Base-by-base conservation (phyloP, 2,329 filamentous ascomycete genomes). In the Colletotrichum melonis region DNA sequence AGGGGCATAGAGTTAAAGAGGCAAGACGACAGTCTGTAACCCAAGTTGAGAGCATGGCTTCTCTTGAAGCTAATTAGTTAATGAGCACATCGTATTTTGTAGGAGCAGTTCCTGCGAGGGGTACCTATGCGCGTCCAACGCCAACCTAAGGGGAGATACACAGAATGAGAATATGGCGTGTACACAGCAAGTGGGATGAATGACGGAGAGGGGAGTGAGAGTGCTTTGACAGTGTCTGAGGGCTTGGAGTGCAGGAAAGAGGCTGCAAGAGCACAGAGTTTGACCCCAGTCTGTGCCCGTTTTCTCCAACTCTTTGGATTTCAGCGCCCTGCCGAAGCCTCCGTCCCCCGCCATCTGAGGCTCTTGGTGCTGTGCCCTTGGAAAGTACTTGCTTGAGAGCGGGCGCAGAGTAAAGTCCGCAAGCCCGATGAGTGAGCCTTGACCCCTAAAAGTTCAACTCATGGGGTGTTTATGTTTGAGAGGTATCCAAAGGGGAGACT, bases 201-300 rank as follows among this genome's bases (percentile, higher is more conserved):
- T 14, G 32, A 55, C 26, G 24, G 19, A n/a, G 8, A n/a, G 42
- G 19, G 42, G 19, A 22, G 42, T 22, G 42, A n/a, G 19, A 49
- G 55, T 63, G 67, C 69, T 72, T 67, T 35, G 69, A 67, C 63
- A 11, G 28, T 30, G 49, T 63, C 58, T 55, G 66, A 63, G 46
- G 49, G 35, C 49, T 35, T 32, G 49, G 35, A 42, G 42, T 63
- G 69, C 69, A 62, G 56, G 30, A 42, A 38, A 55, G 46, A 38
- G 16, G 63, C 67, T 65, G 70, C 60, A 60, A 56, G 70, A 73
- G 70, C 70, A 73, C 70, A 73, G 70, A 73, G 70, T 73, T 73
- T 73, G 70, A 67, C 70, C 16, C 70, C 46, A 73, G 70, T 73
- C 70, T 70, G 70, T 73, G 70, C 70, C 49, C 62, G n/a, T 32